Base-by-base conservation (phyloP, 2,329 filamentous ascomycete species). In the Coniella vitis region DNA sequence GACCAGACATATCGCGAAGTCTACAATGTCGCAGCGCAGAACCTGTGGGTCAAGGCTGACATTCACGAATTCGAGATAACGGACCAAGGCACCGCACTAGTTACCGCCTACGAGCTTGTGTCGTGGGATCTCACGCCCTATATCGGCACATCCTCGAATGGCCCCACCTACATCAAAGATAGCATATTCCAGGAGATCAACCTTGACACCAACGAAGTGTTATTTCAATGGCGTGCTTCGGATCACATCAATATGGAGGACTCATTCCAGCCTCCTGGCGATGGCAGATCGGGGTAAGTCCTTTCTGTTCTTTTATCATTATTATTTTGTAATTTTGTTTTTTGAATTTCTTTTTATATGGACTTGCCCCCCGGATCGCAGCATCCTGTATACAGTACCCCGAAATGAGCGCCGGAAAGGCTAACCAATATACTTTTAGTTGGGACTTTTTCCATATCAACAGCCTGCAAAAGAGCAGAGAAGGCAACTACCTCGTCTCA, bases 1-100 rank as follows among this genome's bases (percentile, higher is more conserved):
- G 47, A 48, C 25, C 31, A 38, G 31, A 41, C 65, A 38, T 69
- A 72, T 51, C 65, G 61, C 25, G 65, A 58, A 54, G 67, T 67
- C 51, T 35, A 49, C 34, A 25, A 22, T 17, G 38, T 35, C 16
- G 34, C 35, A 16, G 36, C 44, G n/a, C 35, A 46, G n/a, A 29
- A 37, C 16, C n/a, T 38, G 12, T 13, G 14, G 13, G 35, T 29
- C 25, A 34, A 43, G 7, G 65, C 38, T n/a, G 47, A 74, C 48
- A 62, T 69, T 46, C 71, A 73, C 54, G 69, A 72, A 47, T 65
- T 72, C 49, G 57, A 61, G n/a, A 56, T 73, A n/a, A 73, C 70
- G 1, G 48, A 58, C 1, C 56, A 68, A 48, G 65, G 64, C 22
- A 69, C 67, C 1, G 65, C 66, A 16, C 58, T 74, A 31, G 63